Percentiles rank a stretch among this genome's conserved stretches.
Conservation (phyloP, 2,329 filamentous ascomycete genomes). For the Monilinia fructicola region DNA sequence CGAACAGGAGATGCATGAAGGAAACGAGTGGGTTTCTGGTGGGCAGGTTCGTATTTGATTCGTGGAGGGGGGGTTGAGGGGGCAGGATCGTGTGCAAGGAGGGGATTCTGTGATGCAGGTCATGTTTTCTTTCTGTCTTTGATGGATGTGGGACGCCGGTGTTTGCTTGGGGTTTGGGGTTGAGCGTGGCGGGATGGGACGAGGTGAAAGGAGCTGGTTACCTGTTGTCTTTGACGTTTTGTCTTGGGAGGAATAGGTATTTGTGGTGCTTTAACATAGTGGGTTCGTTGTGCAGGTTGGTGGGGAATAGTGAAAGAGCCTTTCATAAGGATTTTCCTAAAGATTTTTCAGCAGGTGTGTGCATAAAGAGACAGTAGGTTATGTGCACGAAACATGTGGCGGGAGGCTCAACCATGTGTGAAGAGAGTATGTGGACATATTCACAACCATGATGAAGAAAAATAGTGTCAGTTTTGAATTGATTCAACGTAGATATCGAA, state of each 20-base stretch:
- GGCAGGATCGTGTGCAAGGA: not conserved
- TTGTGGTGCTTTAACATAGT: not conserved
- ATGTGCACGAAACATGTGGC: not conserved
- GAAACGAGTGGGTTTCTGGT: constrained; percentile 4
- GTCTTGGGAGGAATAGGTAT: not conserved
- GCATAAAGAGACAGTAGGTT: not conserved
- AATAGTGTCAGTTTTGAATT: not conserved
- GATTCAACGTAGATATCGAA: constrained; percentile 11
- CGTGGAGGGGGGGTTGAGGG: too few relatives aligned
- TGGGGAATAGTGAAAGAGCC: not conserved
- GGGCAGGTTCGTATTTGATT: not conserved
- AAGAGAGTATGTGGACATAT: not conserved
- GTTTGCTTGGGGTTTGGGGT: not conserved
- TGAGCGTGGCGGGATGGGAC: not conserved
- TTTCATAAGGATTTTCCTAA: not conserved
- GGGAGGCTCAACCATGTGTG: not conserved
- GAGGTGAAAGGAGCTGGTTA: not conserved
- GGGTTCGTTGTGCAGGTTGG: not conserved
- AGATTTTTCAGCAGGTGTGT: not conserved
- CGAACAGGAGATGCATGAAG: constrained; percentile 11
- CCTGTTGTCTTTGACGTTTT: not conserved
- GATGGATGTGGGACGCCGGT: not conserved
- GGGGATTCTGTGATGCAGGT: not conserved
- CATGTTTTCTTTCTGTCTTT: not conserved
- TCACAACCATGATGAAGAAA: not conserved